Base-by-base conservation (phyloP, 177 flowering plant species). In the Telopea speciosissima region DNA sequence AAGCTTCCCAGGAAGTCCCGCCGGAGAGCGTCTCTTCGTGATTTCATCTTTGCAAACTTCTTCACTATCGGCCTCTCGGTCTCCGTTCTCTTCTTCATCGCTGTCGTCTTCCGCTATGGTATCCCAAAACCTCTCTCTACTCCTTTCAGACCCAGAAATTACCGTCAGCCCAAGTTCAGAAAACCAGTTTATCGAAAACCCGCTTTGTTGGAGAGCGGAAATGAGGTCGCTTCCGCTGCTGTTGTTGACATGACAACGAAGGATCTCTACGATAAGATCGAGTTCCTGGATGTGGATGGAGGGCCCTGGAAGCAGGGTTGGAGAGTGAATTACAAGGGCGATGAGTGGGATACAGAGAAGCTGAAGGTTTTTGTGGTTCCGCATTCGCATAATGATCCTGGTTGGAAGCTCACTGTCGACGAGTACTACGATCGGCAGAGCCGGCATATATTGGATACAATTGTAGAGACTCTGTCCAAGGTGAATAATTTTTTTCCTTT, bases 301-400 rank as follows among this genome's bases (percentile, higher is more conserved):
- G 99, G 99, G 22, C 81, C 95, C 1, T 96, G 99, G 97, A 96
- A 86, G 79, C 99, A 96, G 69, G 99, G 99, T 8, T 93, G 99
- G 99, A 68, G 40, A 45, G 98, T 96, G 44, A 74, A 8, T 14
- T 96, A 93, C 54, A 81, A 77, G 28, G 97, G 99, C 36, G 25
- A 86, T 67, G 99, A 96, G 73, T 96, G 99, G 98, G 89, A 90
- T 75, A 25, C 54, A 8, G 99, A 96, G 89, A 90, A 89, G 63
- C 73, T 96, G 84, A 96, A 96, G 86, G 77, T 96, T 13, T 89
- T 96, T 67, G 99, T 93, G 60, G 99, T 96, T 23, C 99, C 99
- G 1, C 99, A 96, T 78, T 91, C 98, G 70, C 99, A 96, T 81
- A 93, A 96, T 78, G 99, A 96, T 86, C 99, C 99, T 0, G 99